Conservation (phyloP, 2,329 filamentous ascomycete genomes). For the Rhinocladiella mackenziei region DNA sequence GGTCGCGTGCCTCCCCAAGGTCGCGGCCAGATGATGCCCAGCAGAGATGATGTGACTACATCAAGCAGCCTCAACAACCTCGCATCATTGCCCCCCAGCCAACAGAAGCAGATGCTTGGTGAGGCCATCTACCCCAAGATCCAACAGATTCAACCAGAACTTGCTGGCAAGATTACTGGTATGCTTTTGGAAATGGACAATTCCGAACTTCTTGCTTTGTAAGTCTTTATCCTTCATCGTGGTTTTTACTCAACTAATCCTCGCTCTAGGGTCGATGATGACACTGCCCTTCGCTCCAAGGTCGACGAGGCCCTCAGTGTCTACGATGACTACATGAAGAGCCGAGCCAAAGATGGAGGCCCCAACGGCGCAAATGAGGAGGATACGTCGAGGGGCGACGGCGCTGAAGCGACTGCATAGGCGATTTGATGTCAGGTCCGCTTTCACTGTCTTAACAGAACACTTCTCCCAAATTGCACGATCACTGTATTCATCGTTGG, state of each 20-base stretch:
- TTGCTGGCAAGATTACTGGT: constrained; percentile 98
- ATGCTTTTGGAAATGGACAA: constrained; percentile 99
- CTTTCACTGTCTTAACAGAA: constrained; percentile 13
- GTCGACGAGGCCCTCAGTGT: constrained; percentile 95
- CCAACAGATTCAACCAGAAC: constrained; percentile 83
- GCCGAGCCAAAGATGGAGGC: constrained; percentile 53
- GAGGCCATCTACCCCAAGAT: constrained; percentile 99
- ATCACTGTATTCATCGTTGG: constrained; percentile 21
- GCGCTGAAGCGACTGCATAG: constrained; percentile 26
- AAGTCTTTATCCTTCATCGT: constrained; percentile 55
- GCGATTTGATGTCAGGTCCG: constrained; percentile 2
- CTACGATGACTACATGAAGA: constrained; percentile 98
- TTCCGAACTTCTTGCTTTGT: constrained; percentile 87
- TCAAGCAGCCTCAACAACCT: constrained; percentile 52
- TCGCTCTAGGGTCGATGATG: constrained; percentile 72
- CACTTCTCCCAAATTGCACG: constrained; percentile 18
- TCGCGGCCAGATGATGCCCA: constrained; percentile 36
- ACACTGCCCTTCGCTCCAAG: constrained; percentile 84
- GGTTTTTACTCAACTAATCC: constrained; percentile 23
- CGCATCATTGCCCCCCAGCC: constrained; percentile 56
- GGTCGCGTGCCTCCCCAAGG: constrained; percentile 37
- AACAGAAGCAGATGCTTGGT: constrained; percentile 98
- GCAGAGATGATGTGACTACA: constrained; percentile 35
- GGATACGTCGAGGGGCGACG: constrained; percentile 23
- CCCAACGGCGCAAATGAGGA: constrained; percentile 30